Evolutionary conservation across 2,329 filamentous ascomycete species (phyloP), one percentile per base, ranked within the genome.

Genomic region (Knufia petricola): DNA sequence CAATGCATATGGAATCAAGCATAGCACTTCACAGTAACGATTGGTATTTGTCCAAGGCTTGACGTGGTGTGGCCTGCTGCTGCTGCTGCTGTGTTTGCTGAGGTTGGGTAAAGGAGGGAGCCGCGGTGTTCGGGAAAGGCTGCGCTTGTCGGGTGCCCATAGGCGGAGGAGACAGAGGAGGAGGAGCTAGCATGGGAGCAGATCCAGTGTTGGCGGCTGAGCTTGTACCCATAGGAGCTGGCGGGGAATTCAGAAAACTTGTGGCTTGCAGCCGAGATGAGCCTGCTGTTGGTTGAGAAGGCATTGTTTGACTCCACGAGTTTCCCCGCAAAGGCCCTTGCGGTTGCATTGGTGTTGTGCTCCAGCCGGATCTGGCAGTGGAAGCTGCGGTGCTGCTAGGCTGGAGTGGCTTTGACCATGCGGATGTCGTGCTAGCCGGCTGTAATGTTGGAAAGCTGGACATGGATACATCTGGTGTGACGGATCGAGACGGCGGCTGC

Each of bases 171-270:
- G 30, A 38, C 2, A 45, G 30, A 2, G 50, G 31, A 8, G 54
- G 48, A 15, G 52, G 49, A 38, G 52, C 26, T 31, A 45, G 48
- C 12, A 50, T 53, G 34, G 49, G 4, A 24, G 52, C 48, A 19
- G 34, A 32, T 19, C 26, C 19, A 2, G 23, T 41, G 39, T 36
- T 39, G 32, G n/a, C 37, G 1, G 20, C 32, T 20, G 26, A 23
- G 24, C 39, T 26, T n/a, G 20, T 15, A 28, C 20, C 17, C 17
- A 19, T 36, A 1, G 26, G 28, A 23, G 42, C 38, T 13, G 82
- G 78, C 1, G 77, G 79, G 23, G 81, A 74, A 0, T 77, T 79
- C 40, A 78, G 66, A 62, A 74, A 80, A 15, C 43, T 47, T 50
- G 58, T 49, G 37, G 43, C 41, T 9, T 60, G 60, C 20, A 60